Conservation (phyloP, 2,329 filamentous ascomycete species). For the Blastomyces silverae region DNA sequence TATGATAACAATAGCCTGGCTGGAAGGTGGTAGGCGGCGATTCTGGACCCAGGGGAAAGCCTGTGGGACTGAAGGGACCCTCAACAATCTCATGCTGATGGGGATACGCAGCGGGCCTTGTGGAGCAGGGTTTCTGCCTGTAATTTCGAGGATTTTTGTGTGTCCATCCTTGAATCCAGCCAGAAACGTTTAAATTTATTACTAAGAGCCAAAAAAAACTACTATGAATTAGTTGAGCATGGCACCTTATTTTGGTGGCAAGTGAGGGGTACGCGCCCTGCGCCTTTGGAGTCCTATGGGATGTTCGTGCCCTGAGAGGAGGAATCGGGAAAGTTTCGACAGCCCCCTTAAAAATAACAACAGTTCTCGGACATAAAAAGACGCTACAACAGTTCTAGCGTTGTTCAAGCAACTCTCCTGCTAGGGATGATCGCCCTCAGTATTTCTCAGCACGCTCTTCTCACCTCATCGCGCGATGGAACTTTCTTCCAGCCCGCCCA, state of each 20-base stretch:
- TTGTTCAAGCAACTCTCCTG: background rate
- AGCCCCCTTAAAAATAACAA: background rate
- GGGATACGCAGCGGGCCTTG: background rate
- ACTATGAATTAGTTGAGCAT: background rate
- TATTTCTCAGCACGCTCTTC: slow-evolving; percentile 9
- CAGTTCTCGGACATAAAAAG: slow-evolving; percentile 3
- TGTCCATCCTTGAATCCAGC: background rate
- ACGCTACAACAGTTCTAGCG: background rate
- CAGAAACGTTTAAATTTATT: background rate
- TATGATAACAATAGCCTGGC: background rate
- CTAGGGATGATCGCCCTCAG: slow-evolving; percentile 4
- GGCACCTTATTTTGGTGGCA: background rate
- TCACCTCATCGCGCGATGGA: slow-evolving; percentile 3
- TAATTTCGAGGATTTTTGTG: background rate
- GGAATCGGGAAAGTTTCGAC: background rate
- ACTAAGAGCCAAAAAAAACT: too few relatives aligned
- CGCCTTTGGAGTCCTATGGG: background rate
- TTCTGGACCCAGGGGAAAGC: background rate
- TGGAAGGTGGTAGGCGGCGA: background rate
- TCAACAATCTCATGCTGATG: background rate
- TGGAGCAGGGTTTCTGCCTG: background rate
- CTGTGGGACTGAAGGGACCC: background rate
- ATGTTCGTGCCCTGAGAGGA: background rate
- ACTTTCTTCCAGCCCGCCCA: background rate
- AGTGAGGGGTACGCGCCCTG: background rate